Evolutionary conservation across 2,329 filamentous ascomycete species (phyloP).

Genomic region (Alternaria alternata): DNA sequence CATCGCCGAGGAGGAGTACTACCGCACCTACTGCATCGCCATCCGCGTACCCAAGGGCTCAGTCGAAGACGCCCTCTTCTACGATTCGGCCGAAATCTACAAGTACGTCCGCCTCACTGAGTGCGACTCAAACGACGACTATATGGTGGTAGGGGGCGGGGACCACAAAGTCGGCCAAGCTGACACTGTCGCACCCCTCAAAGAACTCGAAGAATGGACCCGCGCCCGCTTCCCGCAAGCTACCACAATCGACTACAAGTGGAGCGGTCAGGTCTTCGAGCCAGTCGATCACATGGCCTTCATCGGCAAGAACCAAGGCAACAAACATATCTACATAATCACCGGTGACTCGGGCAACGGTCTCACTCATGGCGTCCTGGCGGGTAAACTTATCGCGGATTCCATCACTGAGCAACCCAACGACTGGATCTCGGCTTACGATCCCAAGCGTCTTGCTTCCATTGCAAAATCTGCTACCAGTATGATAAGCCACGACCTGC

Average conservation of each 20-base stretch:
- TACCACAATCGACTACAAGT: conserved; percentile 61
- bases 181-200: conserved; percentile 56
- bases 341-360: conserved; percentile 67
- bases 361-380: conserved; percentile 64
- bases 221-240: conserved; percentile 62
- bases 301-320: conserved; percentile 64
- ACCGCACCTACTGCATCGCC: conserved; percentile 66
- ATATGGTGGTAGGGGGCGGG: conserved; percentile 64
- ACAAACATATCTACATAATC: conserved; percentile 61
- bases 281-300: conserved; percentile 64
- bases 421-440: conserved; percentile 60
- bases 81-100: conserved; percentile 64
- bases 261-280: conserved; percentile 67
- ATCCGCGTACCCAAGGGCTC: conserved; percentile 61
- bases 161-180: conserved; percentile 68
- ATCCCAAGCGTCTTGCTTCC: conserved; percentile 57
- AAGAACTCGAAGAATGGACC: conserved; percentile 62
- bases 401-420: conserved; percentile 62
- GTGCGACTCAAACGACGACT: conserved; percentile 64
- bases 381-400: conserved; percentile 62
- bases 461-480: conserved; percentile 56
- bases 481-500: conserved; percentile 61
- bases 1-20: conserved; percentile 62
- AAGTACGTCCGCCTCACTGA: conserved; percentile 64
- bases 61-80: conserved; percentile 64